phyloP scores from a whole-genome alignment of 2,329 filamentous ascomycete species.

The Talaromyces piceae region DNA sequence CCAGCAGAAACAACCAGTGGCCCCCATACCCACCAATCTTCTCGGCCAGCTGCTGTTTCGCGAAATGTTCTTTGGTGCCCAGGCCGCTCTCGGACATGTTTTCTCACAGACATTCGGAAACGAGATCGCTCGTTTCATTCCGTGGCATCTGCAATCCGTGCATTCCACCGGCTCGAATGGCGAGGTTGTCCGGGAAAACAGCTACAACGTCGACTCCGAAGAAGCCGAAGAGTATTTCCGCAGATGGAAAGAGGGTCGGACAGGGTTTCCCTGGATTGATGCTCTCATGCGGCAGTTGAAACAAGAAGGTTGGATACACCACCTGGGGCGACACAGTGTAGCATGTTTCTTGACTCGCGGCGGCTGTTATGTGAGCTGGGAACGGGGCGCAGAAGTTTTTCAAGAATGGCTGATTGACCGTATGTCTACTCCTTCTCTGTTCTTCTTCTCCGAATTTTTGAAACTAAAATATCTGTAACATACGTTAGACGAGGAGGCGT shows the following conservation, averaged over 20 bases:
- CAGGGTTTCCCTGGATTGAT: constrained; percentile 75
- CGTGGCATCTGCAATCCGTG: constrained; percentile 67
- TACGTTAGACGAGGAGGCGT: constrained; percentile 14
- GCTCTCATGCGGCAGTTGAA: constrained; percentile 69
- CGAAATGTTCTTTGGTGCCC: constrained; percentile 77
- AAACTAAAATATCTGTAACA: no score
- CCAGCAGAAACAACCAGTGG: constrained; percentile 47
- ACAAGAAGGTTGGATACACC: constrained; percentile 71
- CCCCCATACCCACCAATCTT: constrained; percentile 58
- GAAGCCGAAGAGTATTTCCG: constrained; percentile 59
- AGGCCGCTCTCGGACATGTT: constrained; percentile 57
- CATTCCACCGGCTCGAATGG: constrained; percentile 24
- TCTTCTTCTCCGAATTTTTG: no score
- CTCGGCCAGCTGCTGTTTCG: constrained; percentile 68
- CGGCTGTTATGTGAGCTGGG: constrained; percentile 72
- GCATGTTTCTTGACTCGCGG: constrained; percentile 75
- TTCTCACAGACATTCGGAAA: constrained; percentile 63
- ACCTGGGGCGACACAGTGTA: constrained; percentile 68
- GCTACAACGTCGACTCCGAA: constrained; percentile 56
- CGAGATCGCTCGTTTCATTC: constrained; percentile 62
- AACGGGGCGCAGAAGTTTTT: constrained; percentile 70
- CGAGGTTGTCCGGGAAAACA: constrained; percentile 47
- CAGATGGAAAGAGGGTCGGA: constrained; percentile 61
- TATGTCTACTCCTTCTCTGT: constrained; percentile 8
- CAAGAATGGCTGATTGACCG: constrained; percentile 67